phyloP scores from a whole-genome alignment of 2,329 filamentous ascomycete species.

The Stachybotrys elegans region DNA sequence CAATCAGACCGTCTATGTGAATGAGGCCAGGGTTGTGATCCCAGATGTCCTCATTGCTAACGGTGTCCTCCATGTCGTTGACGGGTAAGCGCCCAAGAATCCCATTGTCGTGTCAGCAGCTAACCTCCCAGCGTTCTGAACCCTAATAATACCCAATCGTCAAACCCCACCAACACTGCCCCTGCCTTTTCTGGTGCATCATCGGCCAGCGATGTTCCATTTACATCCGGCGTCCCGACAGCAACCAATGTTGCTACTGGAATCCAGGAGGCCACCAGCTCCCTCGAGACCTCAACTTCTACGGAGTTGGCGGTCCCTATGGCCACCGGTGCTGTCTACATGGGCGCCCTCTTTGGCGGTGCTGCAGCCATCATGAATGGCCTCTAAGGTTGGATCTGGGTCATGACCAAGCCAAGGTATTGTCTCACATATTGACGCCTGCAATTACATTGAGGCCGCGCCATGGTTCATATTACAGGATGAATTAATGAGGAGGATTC shows the following conservation, averaged over 20 bases:
- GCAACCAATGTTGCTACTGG: background rate
- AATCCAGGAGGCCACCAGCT: background rate
- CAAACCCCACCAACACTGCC: background rate
- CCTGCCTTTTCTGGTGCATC: background rate
- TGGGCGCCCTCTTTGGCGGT: constrained; percentile 43
- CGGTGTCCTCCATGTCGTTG: constrained; percentile 1
- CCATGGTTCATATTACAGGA: too few species aligned
- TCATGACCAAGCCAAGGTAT: too few species aligned
- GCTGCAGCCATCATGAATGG: constrained; percentile 36
- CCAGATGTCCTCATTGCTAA: constrained; percentile 1
- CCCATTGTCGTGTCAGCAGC: background rate
- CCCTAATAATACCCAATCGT: background rate
- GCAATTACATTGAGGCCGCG: too few species aligned
- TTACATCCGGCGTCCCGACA: background rate
- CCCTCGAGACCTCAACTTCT: background rate
- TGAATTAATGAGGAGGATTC: too few species aligned
- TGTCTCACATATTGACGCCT: too few species aligned
- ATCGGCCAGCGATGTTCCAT: background rate
- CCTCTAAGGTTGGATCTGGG: too few species aligned
- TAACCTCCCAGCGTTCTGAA: background rate
- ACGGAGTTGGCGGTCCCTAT: constrained; percentile 23
- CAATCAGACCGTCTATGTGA: background rate
- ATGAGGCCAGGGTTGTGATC: background rate
- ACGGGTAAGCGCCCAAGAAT: background rate
- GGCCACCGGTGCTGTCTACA: constrained; percentile 36